Base-by-base conservation (phyloP, 495 filamentous ascomycete species). In the Penicillium maclennaniae region DNA sequence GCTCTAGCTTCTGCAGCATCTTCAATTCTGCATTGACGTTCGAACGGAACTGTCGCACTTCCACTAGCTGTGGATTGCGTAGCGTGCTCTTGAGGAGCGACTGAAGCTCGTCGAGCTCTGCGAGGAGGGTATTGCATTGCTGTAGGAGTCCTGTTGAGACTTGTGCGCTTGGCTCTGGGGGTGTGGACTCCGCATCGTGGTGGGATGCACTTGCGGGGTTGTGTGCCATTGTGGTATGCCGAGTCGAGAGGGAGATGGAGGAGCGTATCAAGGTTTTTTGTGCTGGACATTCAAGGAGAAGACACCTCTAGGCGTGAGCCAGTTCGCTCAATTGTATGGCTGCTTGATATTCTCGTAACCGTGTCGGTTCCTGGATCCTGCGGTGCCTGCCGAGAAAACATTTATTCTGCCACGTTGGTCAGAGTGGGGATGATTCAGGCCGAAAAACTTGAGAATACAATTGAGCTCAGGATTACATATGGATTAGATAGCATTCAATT, bases 21-120 rank as follows among this genome's bases (percentile, higher is more conserved):
- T 67, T 75, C 51, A 79, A 45, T 51, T 84, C 82, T 0, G 76
- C 65, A 26, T 67, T 55, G 7, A 83, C 63, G 26, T 68, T 75
- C 8, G 71, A 75, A 21, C 72, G 75, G 45, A 83, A 75, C 9
- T 75, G 71, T 27, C 77, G 71, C 39, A 77, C 65, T 49, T 84
- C 80, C 2, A 83, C 74, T n/a, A 69, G 55, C 40, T 79, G 74
- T 17, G 75, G 75, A 59, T 76, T 76, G 36, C 73, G 77, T 20
- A 74, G 67, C 14, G 69, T 69, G 9, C 66, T 44, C 34, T 70
- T 65, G 25, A 83, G 62, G 17, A 78, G 73, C 28, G 55, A 43
- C 47, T 76, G 69, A 44, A 82, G 74, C 28, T 71, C 55, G 46
- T 79, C 74, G 17, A 83, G 52, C 44, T 83, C 79, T 12, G 61